Conservation (phyloP, 78 protist genomes). For the Dictyostelium brefeldianum region DNA sequence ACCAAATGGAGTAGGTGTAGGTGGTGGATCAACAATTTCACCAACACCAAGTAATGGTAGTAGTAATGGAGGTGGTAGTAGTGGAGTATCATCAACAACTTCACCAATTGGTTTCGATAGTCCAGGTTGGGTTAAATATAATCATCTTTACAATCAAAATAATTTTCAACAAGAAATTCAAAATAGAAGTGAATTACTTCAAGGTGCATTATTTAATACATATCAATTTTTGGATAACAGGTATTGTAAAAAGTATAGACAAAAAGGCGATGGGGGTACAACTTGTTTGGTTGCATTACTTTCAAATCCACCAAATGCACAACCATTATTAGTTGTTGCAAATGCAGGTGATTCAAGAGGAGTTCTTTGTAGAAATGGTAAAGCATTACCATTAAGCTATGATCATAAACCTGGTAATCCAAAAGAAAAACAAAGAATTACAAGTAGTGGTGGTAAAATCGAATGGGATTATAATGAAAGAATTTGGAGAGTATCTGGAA, state of each 20-base stretch:
- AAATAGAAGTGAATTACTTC: conserved; percentile 44
- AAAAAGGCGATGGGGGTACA: conserved; percentile 56
- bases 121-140: conserved; percentile 17
- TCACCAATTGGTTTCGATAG: neutral
- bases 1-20: neutral
- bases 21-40: neutral
- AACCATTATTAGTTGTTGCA: conserved; percentile 52
- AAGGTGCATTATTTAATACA: conserved; percentile 42
- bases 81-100: neutral
- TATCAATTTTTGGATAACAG: conserved; percentile 33
- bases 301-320: conserved; percentile 43
- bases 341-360: conserved; percentile 79
- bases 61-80: conserved; percentile 16
- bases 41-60: conserved; percentile 3
- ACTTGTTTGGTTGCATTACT: conserved; percentile 47
- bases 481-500: conserved; percentile 61
- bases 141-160: conserved; percentile 22
- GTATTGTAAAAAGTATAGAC: conserved; percentile 52
- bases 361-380: conserved; percentile 73
- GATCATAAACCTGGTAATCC: conserved; percentile 77
- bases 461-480: conserved; percentile 71
- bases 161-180: conserved; percentile 66
- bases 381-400: conserved; percentile 53
- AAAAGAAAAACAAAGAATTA: conserved; percentile 61
- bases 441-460: conserved; percentile 34